Percentiles rank a stretch among this genome's conserved stretches.
Evolutionary conservation across 2,329 filamentous ascomycete species (phyloP).

Genomic region (Colletotrichum sp.): DNA sequence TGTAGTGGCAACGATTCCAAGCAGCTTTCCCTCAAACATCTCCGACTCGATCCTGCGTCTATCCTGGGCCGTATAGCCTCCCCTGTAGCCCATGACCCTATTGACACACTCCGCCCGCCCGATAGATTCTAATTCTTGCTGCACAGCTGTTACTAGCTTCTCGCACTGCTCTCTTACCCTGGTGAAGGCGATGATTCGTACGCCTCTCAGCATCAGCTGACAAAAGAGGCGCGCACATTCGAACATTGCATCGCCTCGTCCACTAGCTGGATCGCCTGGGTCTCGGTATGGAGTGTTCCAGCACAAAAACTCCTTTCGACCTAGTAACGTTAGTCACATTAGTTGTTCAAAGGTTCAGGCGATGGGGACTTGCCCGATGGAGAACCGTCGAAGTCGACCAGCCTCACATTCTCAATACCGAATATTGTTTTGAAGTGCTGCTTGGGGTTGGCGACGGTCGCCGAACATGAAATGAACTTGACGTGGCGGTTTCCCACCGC

Average conservation of each 20-base stretch:
- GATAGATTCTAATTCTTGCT: conserved; percentile 74
- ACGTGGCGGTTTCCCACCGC: conserved; percentile 85
- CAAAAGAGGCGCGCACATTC: conserved; percentile 93
- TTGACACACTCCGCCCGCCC: conserved; percentile 77
- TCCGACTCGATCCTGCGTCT: conserved; percentile 87
- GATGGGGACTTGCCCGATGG: conserved; percentile 58
- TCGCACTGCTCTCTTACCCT: conserved; percentile 89
- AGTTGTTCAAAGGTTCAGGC: neutral
- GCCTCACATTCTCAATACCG: conserved; percentile 77
- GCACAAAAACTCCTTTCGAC: conserved; percentile 92
- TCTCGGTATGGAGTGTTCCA: conserved; percentile 98
- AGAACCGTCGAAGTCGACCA: conserved; percentile 92
- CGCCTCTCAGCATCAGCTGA: conserved; percentile 84
- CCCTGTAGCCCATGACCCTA: conserved; percentile 93
- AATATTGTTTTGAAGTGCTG: conserved; percentile 96
- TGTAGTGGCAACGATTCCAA: conserved; percentile 93
- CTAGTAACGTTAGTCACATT: conserved; percentile 33
- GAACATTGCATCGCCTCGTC: conserved; percentile 79
- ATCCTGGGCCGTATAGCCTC: conserved; percentile 93
- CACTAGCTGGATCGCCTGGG: conserved; percentile 83
- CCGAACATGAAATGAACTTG: conserved; percentile 94
- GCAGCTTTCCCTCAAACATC: conserved; percentile 94
- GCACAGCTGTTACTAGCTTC: conserved; percentile 79
- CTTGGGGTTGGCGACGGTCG: conserved; percentile 91
- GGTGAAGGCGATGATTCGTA: conserved; percentile 93